Evolutionary conservation across 2,329 filamentous ascomycete genomes (phyloP), one percentile per base, ranked within the genome.

Genomic region (Cryphonectria parasitica): DNA sequence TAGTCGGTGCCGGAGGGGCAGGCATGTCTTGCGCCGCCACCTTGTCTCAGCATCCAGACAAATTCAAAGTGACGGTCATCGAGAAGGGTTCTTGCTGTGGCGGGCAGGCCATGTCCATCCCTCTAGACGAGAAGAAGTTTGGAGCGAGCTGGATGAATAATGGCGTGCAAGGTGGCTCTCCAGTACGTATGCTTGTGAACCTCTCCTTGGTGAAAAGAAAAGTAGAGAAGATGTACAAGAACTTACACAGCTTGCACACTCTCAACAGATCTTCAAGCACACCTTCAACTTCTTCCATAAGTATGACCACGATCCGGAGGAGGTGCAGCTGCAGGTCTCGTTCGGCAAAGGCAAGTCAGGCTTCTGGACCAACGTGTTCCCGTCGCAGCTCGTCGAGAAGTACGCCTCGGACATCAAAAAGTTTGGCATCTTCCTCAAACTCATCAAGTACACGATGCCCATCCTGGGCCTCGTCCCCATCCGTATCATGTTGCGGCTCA

Each of bases 21-120:
- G 89, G 89, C 78, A 88, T 86, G 87, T 88, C 88, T 68, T 92
- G 90, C 77, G 90, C 90, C 15, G 85, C 90, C 41, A 90, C 90
- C 41, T 84, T 92, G 39, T 85, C 89, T 63, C 86, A 91, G 64
- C 89, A 92, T 73, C 87, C 87, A 0, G 86, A 91, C 52, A 87
- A 86, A 73, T 92, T 90, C 80, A 85, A 89, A 60, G 84, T 92
- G 17, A 92, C 89, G 0, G 75, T 93, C 19, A 81, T 91, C 31
- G 89, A 91, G 72, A 80, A 83, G 75, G 85, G 85, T 15, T 80
- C 86, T 63, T 86, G 89, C 61, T 88, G 88, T 52, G 88, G 88
- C 56, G 88, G 88, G 1, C 88, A 90, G 76, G 88, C 88, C 0
- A 89, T 86, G 69, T 89, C 87, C 2, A 89, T 89, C 34, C 83